phyloP scores from a whole-genome alignment of 768 basidiomycete genomes.

The Trametes maxima region DNA sequence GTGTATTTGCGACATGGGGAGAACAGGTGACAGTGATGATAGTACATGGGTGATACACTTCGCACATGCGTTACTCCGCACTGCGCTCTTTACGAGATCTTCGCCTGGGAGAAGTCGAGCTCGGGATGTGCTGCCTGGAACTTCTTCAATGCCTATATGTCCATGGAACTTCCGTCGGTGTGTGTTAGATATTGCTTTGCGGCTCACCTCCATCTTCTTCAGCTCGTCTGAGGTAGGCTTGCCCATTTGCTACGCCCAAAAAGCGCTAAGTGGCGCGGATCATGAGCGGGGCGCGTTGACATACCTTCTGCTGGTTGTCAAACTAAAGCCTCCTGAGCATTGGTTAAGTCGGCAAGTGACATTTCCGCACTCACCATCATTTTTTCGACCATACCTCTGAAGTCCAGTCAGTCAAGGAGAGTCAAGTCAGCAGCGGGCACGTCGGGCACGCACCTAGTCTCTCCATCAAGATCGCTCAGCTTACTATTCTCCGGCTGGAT shows the following conservation, averaged over 20 bases:
- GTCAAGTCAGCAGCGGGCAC: not conserved
- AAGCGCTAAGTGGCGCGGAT: slow-evolving; percentile 7
- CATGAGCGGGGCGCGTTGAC: not conserved
- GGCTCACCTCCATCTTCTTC: slow-evolving; percentile 83
- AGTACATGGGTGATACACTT: not conserved
- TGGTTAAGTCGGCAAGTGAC: not conserved
- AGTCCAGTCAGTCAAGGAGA: not conserved
- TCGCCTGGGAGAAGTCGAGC: slow-evolving; percentile 91
- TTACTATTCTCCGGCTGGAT: slow-evolving; percentile 96
- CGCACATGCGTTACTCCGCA: not conserved
- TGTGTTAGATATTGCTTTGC: slow-evolving; percentile 4
- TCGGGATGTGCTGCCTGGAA: slow-evolving; percentile 92
- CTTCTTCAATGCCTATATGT: slow-evolving; percentile 71
- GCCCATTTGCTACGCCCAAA: slow-evolving; percentile 75
- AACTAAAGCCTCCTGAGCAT: slow-evolving; percentile 46
- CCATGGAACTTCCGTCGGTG: not conserved
- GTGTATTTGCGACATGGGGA: not conserved
- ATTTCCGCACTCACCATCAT: slow-evolving; percentile 84
- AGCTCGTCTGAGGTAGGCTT: slow-evolving; percentile 94
- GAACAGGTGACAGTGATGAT: not conserved
- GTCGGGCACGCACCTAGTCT: slow-evolving; percentile 68
- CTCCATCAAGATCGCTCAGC: slow-evolving; percentile 92
- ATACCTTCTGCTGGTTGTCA: slow-evolving; percentile 76
- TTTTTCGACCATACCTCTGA: slow-evolving; percentile 97
- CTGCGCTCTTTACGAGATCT: slow-evolving; percentile 59